Percentiles rank a stretch among this genome's conserved stretches.
Conservation (phyloP, 768 basidiomycete species). For the Mycena maculata region DNA sequence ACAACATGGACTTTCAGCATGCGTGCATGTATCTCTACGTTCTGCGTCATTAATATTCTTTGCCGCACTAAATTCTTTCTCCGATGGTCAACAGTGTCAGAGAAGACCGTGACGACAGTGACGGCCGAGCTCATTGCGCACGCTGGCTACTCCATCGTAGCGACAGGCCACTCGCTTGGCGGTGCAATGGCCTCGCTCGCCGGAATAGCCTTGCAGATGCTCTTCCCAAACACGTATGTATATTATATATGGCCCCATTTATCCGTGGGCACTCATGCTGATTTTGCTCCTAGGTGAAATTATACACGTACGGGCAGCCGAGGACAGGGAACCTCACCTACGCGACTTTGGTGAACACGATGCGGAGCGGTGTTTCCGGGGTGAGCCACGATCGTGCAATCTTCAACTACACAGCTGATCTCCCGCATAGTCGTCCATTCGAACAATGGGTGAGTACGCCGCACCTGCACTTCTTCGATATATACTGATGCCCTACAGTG, state of each 20-base stretch:
- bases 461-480: not conserved
- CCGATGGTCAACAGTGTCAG: conserved; percentile 48
- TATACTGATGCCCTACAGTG: conserved; percentile 14
- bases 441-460: conserved; percentile 24
- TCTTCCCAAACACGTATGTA: conserved; percentile 41
- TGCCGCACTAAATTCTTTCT: conserved; percentile 3
- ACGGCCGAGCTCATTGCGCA: conserved; percentile 43
- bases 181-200: conserved; percentile 55
- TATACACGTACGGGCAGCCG: conserved; percentile 34
- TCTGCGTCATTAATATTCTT: not conserved
- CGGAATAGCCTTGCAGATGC: conserved; percentile 45
- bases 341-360: conserved; percentile 24
- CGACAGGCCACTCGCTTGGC: conserved; percentile 56
- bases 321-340: conserved; percentile 25
- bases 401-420: not conserved
- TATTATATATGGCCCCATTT: not conserved
- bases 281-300: conserved; percentile 6
- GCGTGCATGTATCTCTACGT: not conserved
- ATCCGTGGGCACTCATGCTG: not conserved
- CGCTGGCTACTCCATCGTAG: conserved; percentile 48
- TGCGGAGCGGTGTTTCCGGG: conserved; percentile 24
- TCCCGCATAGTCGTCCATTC: conserved; percentile 26
- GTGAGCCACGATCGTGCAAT: not conserved
- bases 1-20: conserved; percentile 28
- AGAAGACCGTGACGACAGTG: conserved; percentile 43